These are phyloP conservation scores for Flaveria robusta DNA, from an alignment of 129 eudicot species.

Conservation along the genomic window DNA sequence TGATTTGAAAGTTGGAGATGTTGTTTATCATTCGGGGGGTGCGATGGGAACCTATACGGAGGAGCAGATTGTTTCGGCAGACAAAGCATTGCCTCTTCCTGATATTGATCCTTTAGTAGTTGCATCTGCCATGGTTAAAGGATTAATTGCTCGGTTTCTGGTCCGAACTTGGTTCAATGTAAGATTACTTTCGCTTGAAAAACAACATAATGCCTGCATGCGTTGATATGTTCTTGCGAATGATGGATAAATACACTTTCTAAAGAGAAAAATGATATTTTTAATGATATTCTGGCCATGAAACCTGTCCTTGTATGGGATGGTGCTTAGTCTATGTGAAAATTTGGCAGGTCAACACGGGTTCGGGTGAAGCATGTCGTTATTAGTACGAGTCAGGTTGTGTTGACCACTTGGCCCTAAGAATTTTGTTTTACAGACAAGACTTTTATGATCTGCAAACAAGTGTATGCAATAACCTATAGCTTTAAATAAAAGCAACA, in stretches of 20 bases:
- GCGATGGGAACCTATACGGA: constrained; percentile 70
- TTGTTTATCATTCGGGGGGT: constrained; percentile 59
- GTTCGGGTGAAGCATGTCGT: neutral
- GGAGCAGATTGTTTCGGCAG: constrained; percentile 73
- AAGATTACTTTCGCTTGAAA: neutral
- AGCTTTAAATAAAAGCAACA: neutral
- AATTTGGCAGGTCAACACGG: neutral
- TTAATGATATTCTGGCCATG: neutral
- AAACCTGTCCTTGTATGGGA: too few species aligned
- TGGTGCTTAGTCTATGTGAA: neutral
- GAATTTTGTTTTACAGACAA: too few species aligned
- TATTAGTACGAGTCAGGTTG: neutral
- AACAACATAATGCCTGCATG: neutral
- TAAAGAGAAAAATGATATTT: neutral
- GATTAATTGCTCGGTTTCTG: constrained; percentile 61
- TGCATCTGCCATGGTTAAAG: constrained; percentile 64
- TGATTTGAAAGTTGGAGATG: constrained; percentile 57
- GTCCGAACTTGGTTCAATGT: constrained; percentile 60
- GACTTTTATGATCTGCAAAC: neutral
- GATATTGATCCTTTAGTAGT: constrained; percentile 55
- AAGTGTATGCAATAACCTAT: neutral
- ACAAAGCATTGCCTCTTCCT: constrained; percentile 50
- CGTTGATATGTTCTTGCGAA: neutral
- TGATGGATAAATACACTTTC: neutral
- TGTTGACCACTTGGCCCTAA: neutral